Conservation (phyloP, 768 basidiomycete species). For the Punctularia strigosozonata region DNA sequence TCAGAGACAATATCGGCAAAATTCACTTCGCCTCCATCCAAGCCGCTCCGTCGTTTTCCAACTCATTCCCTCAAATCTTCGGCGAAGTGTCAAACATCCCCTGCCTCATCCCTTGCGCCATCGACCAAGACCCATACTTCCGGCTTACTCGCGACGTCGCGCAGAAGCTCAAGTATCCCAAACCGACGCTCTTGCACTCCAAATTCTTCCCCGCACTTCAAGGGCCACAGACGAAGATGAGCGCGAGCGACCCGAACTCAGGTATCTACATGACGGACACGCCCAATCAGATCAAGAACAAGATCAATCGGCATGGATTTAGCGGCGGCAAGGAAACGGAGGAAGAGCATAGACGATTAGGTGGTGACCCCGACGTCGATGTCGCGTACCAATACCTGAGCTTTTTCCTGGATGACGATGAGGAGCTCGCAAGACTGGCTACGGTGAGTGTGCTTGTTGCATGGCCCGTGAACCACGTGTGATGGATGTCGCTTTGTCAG, state of each 20-base stretch:
- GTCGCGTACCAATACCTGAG: conserved; percentile 90
- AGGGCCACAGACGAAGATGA: conserved; percentile 99
- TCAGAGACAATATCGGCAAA: conserved; percentile 95
- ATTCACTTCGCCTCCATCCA: conserved; percentile 94
- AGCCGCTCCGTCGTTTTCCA: conserved; percentile 93
- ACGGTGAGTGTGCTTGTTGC: conserved; percentile 35
- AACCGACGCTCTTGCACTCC: conserved; percentile 84
- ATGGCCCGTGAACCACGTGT: neutral
- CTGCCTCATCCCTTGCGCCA: conserved; percentile 93
- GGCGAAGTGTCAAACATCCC: conserved; percentile 75
- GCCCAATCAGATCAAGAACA: conserved; percentile 89
- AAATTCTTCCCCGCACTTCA: conserved; percentile 98
- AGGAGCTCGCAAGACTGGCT: conserved; percentile 65
- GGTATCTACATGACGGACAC: conserved; percentile 97
- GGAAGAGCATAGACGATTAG: conserved; percentile 81
- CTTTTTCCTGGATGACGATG: conserved; percentile 95
- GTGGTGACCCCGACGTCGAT: conserved; percentile 92
- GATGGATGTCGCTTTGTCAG: conserved; percentile 25
- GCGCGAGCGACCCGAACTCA: conserved; percentile 85
- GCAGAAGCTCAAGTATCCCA: conserved; percentile 87
- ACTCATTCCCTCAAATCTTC: conserved; percentile 97
- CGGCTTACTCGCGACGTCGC: conserved; percentile 95
- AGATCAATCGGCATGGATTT: conserved; percentile 93
- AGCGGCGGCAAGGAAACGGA: conserved; percentile 93
- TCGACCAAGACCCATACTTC: conserved; percentile 97